Evolutionary conservation across 192 early-diverging fungal species (phyloP).

Genomic region (Backusella australiensis): DNA sequence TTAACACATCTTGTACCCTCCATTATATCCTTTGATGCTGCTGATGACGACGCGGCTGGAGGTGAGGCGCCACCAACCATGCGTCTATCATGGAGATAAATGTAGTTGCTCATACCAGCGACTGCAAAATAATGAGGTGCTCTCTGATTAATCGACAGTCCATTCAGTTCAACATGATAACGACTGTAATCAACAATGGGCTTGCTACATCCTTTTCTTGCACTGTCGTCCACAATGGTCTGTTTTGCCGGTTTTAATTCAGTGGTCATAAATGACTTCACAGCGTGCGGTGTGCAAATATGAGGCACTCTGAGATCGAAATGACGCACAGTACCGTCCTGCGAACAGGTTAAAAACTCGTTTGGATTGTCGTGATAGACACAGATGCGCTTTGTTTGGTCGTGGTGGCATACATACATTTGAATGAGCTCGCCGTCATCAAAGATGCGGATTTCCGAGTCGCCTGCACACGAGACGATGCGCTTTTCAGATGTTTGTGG

Average conservation of each 20-base stretch:
- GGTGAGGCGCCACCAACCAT: slow-evolving; percentile 25
- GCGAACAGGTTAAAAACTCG: slow-evolving; percentile 57
- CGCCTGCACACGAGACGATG: slow-evolving; percentile 63
- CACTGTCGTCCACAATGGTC: not conserved
- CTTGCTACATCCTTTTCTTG: slow-evolving; percentile 25
- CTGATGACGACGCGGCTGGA: not conserved
- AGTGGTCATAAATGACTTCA: slow-evolving; percentile 5
- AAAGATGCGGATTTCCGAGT: slow-evolving; percentile 42
- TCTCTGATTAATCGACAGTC: slow-evolving; percentile 47
- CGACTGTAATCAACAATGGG: slow-evolving; percentile 44
- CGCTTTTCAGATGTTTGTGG: slow-evolving; percentile 53
- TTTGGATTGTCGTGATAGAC: slow-evolving; percentile 42
- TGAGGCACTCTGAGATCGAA: slow-evolving; percentile 56
- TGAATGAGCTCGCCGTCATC: slow-evolving; percentile 11
- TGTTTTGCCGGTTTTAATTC: not conserved
- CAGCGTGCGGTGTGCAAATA: slow-evolving; percentile 16
- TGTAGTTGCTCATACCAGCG: slow-evolving; percentile 42
- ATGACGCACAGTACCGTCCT: slow-evolving; percentile 57
- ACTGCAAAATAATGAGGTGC: slow-evolving; percentile 54
- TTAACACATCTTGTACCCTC: slow-evolving; percentile 18
- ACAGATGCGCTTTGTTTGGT: slow-evolving; percentile 49
- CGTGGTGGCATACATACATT: slow-evolving; percentile 49
- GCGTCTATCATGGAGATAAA: slow-evolving; percentile 48
- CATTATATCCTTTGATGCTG: not conserved
- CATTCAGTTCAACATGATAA: slow-evolving; percentile 45